Conservation (phyloP, 139 green algal genomes). For the Tetradesmus lagerheimii region DNA sequence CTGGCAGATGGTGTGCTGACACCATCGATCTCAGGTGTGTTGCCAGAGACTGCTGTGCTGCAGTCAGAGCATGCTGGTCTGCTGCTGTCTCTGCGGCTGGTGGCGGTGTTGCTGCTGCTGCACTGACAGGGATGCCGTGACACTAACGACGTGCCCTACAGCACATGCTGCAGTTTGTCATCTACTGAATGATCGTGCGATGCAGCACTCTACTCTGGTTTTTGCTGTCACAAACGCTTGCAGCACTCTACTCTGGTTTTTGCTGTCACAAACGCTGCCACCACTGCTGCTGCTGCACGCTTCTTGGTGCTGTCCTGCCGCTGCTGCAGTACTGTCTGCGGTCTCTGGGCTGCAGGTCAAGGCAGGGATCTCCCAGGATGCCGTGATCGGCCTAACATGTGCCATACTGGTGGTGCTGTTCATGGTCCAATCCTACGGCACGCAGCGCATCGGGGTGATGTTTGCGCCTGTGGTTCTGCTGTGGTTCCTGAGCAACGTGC, state of each 20-base stretch:
- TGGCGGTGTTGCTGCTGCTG: too few species aligned
- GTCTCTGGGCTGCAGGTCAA: slow-evolving; percentile 8
- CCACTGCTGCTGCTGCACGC: too few species aligned
- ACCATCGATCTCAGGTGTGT: neutral
- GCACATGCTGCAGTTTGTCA: too few species aligned
- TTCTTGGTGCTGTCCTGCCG: too few species aligned
- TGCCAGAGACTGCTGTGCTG: neutral
- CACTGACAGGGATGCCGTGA: too few species aligned
- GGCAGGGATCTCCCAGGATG: neutral
- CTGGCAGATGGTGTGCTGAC: slow-evolving; percentile 10
- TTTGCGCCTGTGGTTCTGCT: slow-evolving; percentile 14
- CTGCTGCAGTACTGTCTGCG: slow-evolving; percentile 8
- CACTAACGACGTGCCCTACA: too few species aligned
- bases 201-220: too few species aligned
- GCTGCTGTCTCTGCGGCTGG: neutral
- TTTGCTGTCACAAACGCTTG: too few species aligned
- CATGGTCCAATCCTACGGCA: neutral
- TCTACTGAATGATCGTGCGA: too few species aligned
- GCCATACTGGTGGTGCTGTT: slow-evolving; percentile 1
- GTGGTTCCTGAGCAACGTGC: slow-evolving; percentile 17
- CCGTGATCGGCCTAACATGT: neutral
- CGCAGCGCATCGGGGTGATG: neutral
- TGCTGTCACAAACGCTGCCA: too few species aligned
- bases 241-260: too few species aligned
- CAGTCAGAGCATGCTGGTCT: neutral